Evolutionary conservation across 805 yeast species (phyloP).

Genomic region (Priceomyces castillae): DNA sequence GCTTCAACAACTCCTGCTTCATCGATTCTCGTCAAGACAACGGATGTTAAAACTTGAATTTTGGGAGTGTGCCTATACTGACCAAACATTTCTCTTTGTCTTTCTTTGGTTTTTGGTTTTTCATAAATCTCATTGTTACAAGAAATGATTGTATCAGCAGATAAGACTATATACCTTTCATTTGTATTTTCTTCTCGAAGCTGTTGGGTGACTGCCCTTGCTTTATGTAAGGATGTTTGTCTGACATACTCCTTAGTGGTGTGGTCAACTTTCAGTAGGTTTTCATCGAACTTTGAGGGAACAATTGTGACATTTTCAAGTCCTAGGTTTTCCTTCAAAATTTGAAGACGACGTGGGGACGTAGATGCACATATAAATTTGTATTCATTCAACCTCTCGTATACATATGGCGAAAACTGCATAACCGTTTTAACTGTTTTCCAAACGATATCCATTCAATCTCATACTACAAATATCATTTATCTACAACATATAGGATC

Average conservation of each 20-base stretch:
- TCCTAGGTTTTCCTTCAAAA: conserved; percentile 57
- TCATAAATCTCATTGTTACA: conserved; percentile 64
- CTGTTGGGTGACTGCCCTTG: conserved; percentile 54
- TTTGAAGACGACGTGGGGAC: conserved; percentile 77
- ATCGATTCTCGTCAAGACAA: conserved; percentile 21
- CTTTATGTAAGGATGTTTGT: conserved; percentile 69
- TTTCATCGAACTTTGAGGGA: conserved; percentile 74
- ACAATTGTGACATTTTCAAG: conserved; percentile 43
- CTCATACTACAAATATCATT: no score
- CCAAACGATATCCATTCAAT: no score
- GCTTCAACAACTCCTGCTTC: conserved; percentile 7
- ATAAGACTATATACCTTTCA: conserved; percentile 30
- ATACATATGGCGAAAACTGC: conserved; percentile 3
- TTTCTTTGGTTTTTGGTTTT: conserved; percentile 54
- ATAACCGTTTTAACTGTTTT: no score
- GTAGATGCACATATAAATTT: conserved; percentile 72
- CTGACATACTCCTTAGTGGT: conserved; percentile 58
- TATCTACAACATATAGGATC: background rate
- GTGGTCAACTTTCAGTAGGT: conserved; percentile 54
- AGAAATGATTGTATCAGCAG: conserved; percentile 82
- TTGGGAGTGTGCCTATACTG: conserved; percentile 18
- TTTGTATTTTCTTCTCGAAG: conserved; percentile 23
- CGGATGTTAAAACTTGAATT: conserved; percentile 35
- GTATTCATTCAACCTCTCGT: conserved; percentile 6
- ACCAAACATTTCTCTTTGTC: conserved; percentile 29